A percentile compares a stretch with the other conserved stretches of the same genome.
These are phyloP conservation scores for Sphagnum fallax DNA, from an alignment of 228 moss, liverwort and hornwort genomes.

Conservation along the genomic window DNA sequence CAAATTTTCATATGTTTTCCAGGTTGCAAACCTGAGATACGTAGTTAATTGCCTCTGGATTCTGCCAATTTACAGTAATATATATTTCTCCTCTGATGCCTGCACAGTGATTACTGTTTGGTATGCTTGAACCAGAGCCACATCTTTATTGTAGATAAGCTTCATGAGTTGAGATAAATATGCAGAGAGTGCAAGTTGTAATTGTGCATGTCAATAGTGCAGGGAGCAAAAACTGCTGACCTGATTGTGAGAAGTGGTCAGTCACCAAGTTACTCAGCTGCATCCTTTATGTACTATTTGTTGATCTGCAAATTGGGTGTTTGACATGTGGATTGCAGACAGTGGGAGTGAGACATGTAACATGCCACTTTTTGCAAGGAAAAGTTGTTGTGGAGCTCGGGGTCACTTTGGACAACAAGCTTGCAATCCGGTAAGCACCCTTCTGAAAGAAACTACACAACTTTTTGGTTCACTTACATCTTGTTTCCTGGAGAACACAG, in stretches of 20 bases:
- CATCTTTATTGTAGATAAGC: too few species aligned
- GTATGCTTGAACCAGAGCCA: too few species aligned
- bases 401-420: constrained; percentile 57
- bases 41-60: too few species aligned
- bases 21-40: neutral
- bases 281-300: neutral
- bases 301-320: neutral
- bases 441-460: too few species aligned
- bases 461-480: neutral
- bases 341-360: constrained; percentile 57
- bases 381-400: constrained; percentile 77
- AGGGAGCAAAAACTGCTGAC: too few species aligned
- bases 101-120: too few species aligned
- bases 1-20: constrained; percentile 1
- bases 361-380: constrained; percentile 79
- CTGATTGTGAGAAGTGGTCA: neutral
- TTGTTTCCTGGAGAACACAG: constrained; percentile 1
- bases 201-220: too few species aligned
- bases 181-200: too few species aligned
- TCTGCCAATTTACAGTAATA: too few species aligned
- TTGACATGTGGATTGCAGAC: constrained; percentile 14
- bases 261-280: neutral
- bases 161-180: too few species aligned
- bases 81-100: too few species aligned
- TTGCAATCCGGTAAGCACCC: constrained; percentile 46